Evolutionary conservation across 495 filamentous ascomycete genomes (phyloP).

Genomic region (Aspergillus coremiiformis): DNA sequence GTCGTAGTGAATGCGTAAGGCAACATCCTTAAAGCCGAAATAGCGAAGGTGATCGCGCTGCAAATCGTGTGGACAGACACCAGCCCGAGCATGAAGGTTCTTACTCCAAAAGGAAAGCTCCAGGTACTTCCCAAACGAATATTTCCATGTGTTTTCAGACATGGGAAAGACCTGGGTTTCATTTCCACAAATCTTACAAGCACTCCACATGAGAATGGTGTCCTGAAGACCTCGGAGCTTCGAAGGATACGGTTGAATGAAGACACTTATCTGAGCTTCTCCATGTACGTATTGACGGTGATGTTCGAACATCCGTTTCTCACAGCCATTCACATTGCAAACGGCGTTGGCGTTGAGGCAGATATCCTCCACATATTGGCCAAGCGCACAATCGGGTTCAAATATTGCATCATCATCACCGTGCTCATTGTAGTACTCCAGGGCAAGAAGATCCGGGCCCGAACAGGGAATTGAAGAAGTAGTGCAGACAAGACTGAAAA

Average conservation of each 20-base stretch:
- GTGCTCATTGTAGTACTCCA: constrained; percentile 91
- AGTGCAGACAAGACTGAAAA: constrained; percentile 89
- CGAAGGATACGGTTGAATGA: constrained; percentile 68
- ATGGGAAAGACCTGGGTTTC: constrained; percentile 88
- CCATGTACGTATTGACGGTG: constrained; percentile 97
- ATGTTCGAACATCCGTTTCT: constrained; percentile 83
- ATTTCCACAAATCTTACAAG: constrained; percentile 81
- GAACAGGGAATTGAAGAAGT: constrained; percentile 84
- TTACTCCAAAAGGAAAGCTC: constrained; percentile 95
- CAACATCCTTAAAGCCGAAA: constrained; percentile 81
- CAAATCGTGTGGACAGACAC: constrained; percentile 87
- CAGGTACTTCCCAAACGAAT: constrained; percentile 96
- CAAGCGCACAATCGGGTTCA: constrained; percentile 84
- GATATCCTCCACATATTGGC: constrained; percentile 91
- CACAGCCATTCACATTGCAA: constrained; percentile 80
- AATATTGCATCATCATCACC: constrained; percentile 53
- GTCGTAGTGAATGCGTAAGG: constrained; percentile 86
- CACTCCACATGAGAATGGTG: constrained; percentile 95
- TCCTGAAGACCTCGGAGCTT: constrained; percentile 65
- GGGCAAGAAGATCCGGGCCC: constrained; percentile 75
- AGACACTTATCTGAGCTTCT: constrained; percentile 83
- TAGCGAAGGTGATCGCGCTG: constrained; percentile 86
- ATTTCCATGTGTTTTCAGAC: constrained; percentile 96
- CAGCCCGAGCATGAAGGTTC: constrained; percentile 67
- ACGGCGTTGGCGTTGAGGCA: constrained; percentile 64